Conservation (phyloP, 208 protist genomes). For the Leishmania amazonensis region DNA sequence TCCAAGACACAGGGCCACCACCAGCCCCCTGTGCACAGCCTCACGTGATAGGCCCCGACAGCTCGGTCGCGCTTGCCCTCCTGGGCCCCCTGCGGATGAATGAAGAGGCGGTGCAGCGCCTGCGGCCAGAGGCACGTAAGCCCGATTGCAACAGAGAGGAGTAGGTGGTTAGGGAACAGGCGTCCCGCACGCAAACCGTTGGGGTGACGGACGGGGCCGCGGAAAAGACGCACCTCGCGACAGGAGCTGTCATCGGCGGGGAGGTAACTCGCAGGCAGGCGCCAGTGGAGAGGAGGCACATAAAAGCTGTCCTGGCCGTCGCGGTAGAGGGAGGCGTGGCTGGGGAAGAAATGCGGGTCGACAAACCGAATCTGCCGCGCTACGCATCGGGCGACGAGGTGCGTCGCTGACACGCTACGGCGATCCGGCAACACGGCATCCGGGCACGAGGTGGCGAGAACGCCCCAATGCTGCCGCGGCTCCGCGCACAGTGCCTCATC, state of each 20-base stretch:
- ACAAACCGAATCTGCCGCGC: constrained; percentile 48
- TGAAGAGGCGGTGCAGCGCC: constrained; percentile 42
- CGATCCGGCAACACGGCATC: constrained; percentile 5
- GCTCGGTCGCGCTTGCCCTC: constrained; percentile 35
- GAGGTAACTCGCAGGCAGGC: constrained; percentile 44
- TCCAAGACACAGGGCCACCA: constrained; percentile 55
- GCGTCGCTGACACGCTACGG: constrained; percentile 4
- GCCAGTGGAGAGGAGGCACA: constrained; percentile 47
- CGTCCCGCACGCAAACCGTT: constrained; percentile 37
- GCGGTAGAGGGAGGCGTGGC: constrained; percentile 36
- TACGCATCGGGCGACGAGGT: constrained; percentile 37
- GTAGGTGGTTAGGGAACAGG: constrained; percentile 37
- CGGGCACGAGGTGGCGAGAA: constrained; percentile 29
- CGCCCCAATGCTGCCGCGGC: constrained; percentile 13
- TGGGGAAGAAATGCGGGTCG: constrained; percentile 53
- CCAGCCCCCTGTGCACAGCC: constrained; percentile 54
- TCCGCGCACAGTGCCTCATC: constrained; percentile 19
- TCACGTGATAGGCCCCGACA: constrained; percentile 56
- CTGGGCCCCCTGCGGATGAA: constrained; percentile 38
- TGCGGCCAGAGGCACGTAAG: constrained; percentile 34
- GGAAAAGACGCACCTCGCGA: constrained; percentile 55
- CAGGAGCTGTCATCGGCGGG: constrained; percentile 22
- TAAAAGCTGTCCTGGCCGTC: constrained; percentile 26
- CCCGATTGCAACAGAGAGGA: constrained; percentile 53
- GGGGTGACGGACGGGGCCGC: constrained; percentile 30